Evolutionary conservation across 768 basidiomycete species (phyloP), one percentile per base, ranked within the genome.

Genomic region (Xerocomellus amylosporus): DNA sequence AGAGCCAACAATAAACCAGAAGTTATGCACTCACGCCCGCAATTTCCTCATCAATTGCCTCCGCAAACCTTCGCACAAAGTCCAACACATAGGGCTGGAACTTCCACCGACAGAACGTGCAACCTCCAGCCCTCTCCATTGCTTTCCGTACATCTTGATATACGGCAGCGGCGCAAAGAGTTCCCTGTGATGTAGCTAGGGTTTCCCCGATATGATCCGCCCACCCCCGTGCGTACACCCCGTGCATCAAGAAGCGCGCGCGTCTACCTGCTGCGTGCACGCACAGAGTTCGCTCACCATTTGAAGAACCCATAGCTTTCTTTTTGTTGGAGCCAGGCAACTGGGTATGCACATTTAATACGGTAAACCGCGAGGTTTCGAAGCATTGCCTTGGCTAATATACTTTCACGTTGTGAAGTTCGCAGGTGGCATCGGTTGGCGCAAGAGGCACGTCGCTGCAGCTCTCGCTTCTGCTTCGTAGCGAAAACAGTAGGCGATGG

Each of bases 401-500:
- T 53, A 22, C 30, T 37, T 45, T 34, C 50, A 37, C 15, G 48
- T 40, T 36, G 46, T 41, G 8, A 46, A 26, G 15, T 56, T 38
- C 2, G 13, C 17, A n/a, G 53, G 39, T 19, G 54, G 53, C n/a
- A 51, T n/a, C 0, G 63, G 55, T 38, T 54, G 55, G 15, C 51
- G 58, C 20, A 76, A 56, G 28, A 72, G 56, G 53, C 53, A 54
- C 28, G 31, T 52, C 3, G 74, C 65, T 12, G 75, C 72, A 3
- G 60, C 41, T 46, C 53, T 65, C 3, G 68, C 67, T 59, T 77
- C 75, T 1, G 47, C 39, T 48, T 64, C 62, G 39, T 70, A 56
- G 12, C 60, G 58, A 46, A 65, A 70, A n/a, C 61, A 62, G 50
- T 64, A 66, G 14, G 75, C 76, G 48, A 76, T 63, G 10, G 69